Base-by-base conservation (phyloP, 2,329 filamentous ascomycete genomes). In the Elsinoe fawcettii region DNA sequence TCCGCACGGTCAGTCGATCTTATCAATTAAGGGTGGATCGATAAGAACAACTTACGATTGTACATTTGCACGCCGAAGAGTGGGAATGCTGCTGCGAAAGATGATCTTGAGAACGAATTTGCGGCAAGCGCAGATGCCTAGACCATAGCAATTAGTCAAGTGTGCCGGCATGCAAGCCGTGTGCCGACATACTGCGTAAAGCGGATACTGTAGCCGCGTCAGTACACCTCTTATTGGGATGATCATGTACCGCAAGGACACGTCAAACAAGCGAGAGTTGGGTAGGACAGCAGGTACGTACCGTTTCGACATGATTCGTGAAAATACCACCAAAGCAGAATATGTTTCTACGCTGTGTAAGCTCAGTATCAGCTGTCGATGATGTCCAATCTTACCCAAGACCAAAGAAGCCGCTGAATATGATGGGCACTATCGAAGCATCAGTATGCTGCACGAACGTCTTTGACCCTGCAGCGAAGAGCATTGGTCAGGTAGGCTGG, bases 281-380 rank as follows among this genome's bases (percentile, higher is more conserved):
- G 51, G 59, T 55, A 60, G 53, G 54, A n/a, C 16, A 53, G 23
- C 22, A 32, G 32, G 41, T 32, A 72, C 73, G 68, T 66, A 76
- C 74, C 63, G 71, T 73, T 63, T 85, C 82, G 9, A 92, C 89
- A 62, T 95, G 75, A 73, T 95, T 96, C 11, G 90, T 95, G 71
- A 95, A 96, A 63, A 95, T 83, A 55, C 90, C 89, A 58, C 83
- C 85, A 71, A 89, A 96, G 27, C 87, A 83, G 58, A 95, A 65
- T 68, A 37, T 59, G 62, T 60, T 62, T 34, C 18, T 57, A 8
- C 22, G 14, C 5, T 55, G 34, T 44, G 30, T 41, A 41, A 16
- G 49, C 32, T 18, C 11, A 14, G n/a, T 20, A 39, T 44, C 16
- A 32, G 8, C 14, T 30, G 39, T 36, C 25, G n/a, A 12, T 14